Evolutionary conservation across 2,329 filamentous ascomycete species (phyloP), one percentile per base, ranked within the genome.

Genomic region (Clarireedia paspali): DNA sequence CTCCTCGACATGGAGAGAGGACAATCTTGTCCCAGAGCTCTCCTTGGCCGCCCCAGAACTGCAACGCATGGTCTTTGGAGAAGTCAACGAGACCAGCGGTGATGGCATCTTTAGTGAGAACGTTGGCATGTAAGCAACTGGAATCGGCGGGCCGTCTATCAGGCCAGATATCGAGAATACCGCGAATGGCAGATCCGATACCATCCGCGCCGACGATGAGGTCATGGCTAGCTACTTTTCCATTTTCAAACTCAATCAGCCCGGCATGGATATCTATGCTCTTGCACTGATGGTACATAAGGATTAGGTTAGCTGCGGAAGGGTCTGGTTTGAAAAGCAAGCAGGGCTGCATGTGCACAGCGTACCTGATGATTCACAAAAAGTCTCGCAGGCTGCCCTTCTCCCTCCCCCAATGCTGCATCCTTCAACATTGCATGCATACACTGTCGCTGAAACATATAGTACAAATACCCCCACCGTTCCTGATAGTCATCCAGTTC

Each of bases 11-110:
- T 5, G 84, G 83, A 0, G 83, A 86, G 2, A 88, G 72, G 5
- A 88, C 84, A 57, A 88, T 87, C 74, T 88, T 88, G 69, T 87
- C 30, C 30, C 30, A 81, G 64, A 80, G 82, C 55, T 71, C 73
- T 53, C 83, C 79, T 52, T 82, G 78, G 1, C 85, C 85, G 26
- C 85, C 85, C 84, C 84, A 88, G 72, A 86, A 88, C 68, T 88
- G 82, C 0, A 88, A 72, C 0, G 83, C 84, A 26, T 68, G 73
- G 70, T 87, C 68, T 36, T 75, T 64, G 0, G 81, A 82, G 69
- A 85, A 87, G 66, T 87, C 81, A 34, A 82, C 75, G 0, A 87
- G 75, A 2, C 84, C 84, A 1, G 80, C 72, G 56, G 74, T 73
- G 30, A 81, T 75, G 1, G 80, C 82, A n/a, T 84, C 76, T 39